Evolutionary conservation across 345 rosid genomes (phyloP).

Genomic region (Odontarrhena argentea): DNA sequence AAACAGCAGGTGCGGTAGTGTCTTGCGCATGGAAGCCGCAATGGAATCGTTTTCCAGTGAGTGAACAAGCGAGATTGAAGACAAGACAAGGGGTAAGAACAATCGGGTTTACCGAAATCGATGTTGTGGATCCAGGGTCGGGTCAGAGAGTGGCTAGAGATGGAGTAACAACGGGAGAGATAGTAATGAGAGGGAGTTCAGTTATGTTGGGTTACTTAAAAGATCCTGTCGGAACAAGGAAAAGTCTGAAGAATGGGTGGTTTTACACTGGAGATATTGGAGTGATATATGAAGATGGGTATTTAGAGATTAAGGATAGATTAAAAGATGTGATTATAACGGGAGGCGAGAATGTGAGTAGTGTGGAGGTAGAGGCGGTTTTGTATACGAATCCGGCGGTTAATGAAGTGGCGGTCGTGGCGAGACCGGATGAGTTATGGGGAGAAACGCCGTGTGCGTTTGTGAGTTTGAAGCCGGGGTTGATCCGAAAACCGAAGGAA

Average conservation of each 20-base stretch:
- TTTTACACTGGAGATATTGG: slow-evolving; percentile 61
- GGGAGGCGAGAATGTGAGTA: slow-evolving; percentile 85
- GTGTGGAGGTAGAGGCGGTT: slow-evolving; percentile 74
- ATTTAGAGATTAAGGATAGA: slow-evolving; percentile 69
- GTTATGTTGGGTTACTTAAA: slow-evolving; percentile 81
- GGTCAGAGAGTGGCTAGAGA: slow-evolving; percentile 53
- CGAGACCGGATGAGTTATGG: slow-evolving; percentile 76
- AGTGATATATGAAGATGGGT: slow-evolving; percentile 69
- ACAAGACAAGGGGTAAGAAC: slow-evolving; percentile 71
- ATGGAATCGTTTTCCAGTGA: slow-evolving; percentile 67
- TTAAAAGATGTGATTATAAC: slow-evolving; percentile 78
- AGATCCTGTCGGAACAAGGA: slow-evolving; percentile 56
- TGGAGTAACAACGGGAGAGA: slow-evolving; percentile 61
- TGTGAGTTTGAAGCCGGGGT: slow-evolving; percentile 31
- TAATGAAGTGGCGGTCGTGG: slow-evolving; percentile 81
- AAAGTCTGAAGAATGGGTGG: slow-evolving; percentile 62
- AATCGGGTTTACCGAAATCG: slow-evolving; percentile 46
- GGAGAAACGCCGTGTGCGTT: slow-evolving; percentile 89
- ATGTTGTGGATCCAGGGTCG: slow-evolving; percentile 52
- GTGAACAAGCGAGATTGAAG: slow-evolving; percentile 63
- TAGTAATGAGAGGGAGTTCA: slow-evolving; percentile 60
- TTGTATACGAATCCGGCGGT: slow-evolving; percentile 68
- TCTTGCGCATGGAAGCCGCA: slow-evolving; percentile 75
- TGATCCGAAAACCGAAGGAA: slow-evolving; percentile 40
- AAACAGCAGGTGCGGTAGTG: slow-evolving; percentile 61